Evolutionary conservation across 192 early-diverging fungal genomes (phyloP), one percentile per base, ranked within the genome.

Genomic region (Dimargaris verticillata): DNA sequence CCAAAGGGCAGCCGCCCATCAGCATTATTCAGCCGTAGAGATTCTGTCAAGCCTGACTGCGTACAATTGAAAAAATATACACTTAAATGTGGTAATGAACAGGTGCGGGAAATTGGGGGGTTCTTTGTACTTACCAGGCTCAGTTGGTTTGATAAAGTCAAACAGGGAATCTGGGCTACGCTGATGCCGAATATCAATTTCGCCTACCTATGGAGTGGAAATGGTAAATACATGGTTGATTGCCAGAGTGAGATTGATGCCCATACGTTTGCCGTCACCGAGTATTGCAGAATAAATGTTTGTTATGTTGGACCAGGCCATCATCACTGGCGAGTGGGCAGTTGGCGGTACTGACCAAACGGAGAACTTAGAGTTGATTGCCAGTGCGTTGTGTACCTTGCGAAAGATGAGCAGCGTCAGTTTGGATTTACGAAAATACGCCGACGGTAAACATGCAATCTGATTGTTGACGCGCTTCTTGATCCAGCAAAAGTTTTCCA

Each of bases 401-500:
- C 92, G 75, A 70, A 97, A 93, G 49, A 97, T 92, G 51, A 93
- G 66, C 26, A 89, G 78, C 26, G 86, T 91, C 42, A 89, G 74
- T 61, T 97, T 97, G 38, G 83, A 86, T 70, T 88, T 88, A 63
- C 83, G 77, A 62, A 97, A 94, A 66, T 88, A 93, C 25, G 65
- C 71, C 28, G 80, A 87, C 25, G 78, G 70, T 29, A 82, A 70
- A 24, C 72, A 63, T 14, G 74, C 82, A 63, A 97, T 89, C 50
- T 78, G 76, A 69, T 97, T 94, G 69, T 92, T 89, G 44, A 80
- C 66, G 52, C 80, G 71, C 53, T 84, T 76, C 61, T 91, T 92
- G 65, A 95, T 88, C 92, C 93, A 97, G 68, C 86, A 88, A 75
- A 97, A 92, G 75, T 95, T 97, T 66, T 94, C 93, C 0, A 95